Percentiles rank a stretch among this genome's conserved stretches.
Evolutionary conservation across 768 basidiomycete genomes (phyloP).

Genomic region (Phallus indusiatus): DNA sequence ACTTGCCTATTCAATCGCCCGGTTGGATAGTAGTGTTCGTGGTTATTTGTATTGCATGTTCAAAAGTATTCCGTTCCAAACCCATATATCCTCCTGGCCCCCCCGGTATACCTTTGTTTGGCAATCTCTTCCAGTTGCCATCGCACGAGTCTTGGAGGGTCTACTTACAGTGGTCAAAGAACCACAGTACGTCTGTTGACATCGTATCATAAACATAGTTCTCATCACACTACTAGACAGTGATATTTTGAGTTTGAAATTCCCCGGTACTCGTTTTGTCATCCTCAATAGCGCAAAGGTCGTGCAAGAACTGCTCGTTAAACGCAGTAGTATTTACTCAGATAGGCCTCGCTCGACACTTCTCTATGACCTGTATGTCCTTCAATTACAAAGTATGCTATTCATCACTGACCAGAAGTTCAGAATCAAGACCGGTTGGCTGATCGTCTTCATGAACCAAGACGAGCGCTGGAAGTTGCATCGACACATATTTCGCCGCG

Average conservation of each 20-base stretch:
- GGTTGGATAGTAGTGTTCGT: too few species aligned
- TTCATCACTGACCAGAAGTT: too few species aligned
- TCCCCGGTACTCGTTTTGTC: slow-evolving; percentile 35
- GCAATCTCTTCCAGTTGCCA: slow-evolving; percentile 5
- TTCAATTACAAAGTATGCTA: too few species aligned
- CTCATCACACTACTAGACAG: slow-evolving; percentile 16
- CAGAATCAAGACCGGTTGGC: too few species aligned
- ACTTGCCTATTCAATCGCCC: too few species aligned
- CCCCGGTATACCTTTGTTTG: background rate
- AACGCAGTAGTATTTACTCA: slow-evolving; percentile 39
- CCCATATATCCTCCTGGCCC: slow-evolving; percentile 7
- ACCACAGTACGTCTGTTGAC: slow-evolving; percentile 6
- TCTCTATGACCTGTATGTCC: too few species aligned
- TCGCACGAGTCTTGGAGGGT: slow-evolving; percentile 4
- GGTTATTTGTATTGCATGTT: too few species aligned
- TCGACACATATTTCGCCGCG: too few species aligned
- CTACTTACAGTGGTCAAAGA: background rate
- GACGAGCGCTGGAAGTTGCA: too few species aligned
- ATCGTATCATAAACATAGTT: background rate
- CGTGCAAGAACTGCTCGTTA: slow-evolving; percentile 38
- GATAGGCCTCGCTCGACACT: slow-evolving; percentile 23
- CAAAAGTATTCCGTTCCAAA: too few species aligned
- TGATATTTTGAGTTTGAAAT: slow-evolving; percentile 38
- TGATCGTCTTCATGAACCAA: too few species aligned
- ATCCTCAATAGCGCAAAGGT: slow-evolving; percentile 36